Evolutionary conservation across 1,284 basidiomycete species (phyloP).

Genomic region (Fomitopsis betulina): DNA sequence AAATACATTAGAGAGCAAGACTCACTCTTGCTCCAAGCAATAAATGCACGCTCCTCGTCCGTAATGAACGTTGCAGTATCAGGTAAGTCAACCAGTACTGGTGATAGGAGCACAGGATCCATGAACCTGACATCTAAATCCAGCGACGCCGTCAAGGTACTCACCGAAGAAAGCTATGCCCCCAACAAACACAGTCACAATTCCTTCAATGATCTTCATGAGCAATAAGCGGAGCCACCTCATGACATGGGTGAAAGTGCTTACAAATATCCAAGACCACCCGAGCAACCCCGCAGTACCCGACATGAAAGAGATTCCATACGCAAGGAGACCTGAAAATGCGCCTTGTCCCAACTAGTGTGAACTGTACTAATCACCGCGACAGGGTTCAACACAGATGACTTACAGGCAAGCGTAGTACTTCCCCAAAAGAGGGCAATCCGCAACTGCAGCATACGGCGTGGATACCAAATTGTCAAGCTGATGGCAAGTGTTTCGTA

Average conservation of each 20-base stretch:
- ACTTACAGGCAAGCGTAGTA: conserved; percentile 21
- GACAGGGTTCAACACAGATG: conserved; percentile 11
- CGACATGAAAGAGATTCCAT: conserved; percentile 39
- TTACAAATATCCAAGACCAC: conserved; percentile 46
- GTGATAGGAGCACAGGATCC: too few relatives aligned
- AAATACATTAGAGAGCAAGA: neutral
- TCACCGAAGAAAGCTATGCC: conserved; percentile 40
- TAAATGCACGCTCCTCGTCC: conserved; percentile 51
- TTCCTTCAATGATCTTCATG: conserved; percentile 48
- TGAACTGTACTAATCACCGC: neutral
- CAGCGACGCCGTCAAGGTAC: conserved; percentile 1
- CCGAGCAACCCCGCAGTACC: conserved; percentile 34
- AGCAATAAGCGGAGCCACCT: neutral
- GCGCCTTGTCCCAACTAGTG: conserved; percentile 20
- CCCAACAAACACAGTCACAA: conserved; percentile 44
- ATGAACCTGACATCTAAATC: conserved; percentile 33
- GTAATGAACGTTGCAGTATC: conserved; percentile 53
- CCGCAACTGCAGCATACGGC: conserved; percentile 29
- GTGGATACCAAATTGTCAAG: conserved; percentile 30
- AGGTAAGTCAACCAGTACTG: conserved; percentile 58
- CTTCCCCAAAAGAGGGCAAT: conserved; percentile 33
- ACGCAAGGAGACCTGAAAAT: conserved; percentile 36
- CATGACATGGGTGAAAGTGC: conserved; percentile 8
- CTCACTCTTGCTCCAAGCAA: conserved; percentile 61
- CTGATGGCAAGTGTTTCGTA: conserved; percentile 7